Base-by-base conservation (phyloP, 2,329 filamentous ascomycete species). In the Byssochlamys sp. region DNA sequence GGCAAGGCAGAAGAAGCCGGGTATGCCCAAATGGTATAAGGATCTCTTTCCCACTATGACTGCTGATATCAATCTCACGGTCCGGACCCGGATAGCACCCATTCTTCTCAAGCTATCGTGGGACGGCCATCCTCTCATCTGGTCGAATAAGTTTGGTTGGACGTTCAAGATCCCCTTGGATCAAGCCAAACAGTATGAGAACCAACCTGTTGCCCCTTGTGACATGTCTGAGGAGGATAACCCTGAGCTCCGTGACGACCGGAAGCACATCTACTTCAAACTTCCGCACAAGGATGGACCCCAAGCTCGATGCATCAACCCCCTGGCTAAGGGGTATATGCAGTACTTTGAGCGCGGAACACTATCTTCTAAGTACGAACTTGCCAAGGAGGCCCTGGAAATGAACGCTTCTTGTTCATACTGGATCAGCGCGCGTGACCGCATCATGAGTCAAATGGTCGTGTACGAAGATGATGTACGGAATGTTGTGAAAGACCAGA, bases 381-480 rank as follows among this genome's bases (percentile, higher is more conserved):
- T 96, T 66, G 94, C 94, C 0, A 97, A 95, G 68, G 91, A 96
- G 71, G 94, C 95, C 0, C 77, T 99, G 50, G 89, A 97, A 65
- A 99, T 99, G 94, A 99, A 99, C 66, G 91, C 94, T 0, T 96
- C 91, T 0, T 99, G 95, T 70, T 97, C 92, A 0, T 99, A 99
- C 73, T 99, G 95, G 94, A 97, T 99, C 65, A 96, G 90, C 67
- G 91, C 94, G 14, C 83, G 94, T 60, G 90, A 96, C 68, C 81
- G 94, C 54, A 99, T 99, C 73, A 92, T 78, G 80, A 89, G 87
- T n/a, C 94, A 99, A 68, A 89, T 97, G 81, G 91, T 95, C 1
- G 88, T 99, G 1, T 96, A 95, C 69, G 81, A 91, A 59, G 79
- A 85, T 33, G 85, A 95, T 61, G 61, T 76, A 53, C 60, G 64